phyloP scores from a whole-genome alignment of 2,329 filamentous ascomycete species.

The Trichoderma brevicompactum region DNA sequence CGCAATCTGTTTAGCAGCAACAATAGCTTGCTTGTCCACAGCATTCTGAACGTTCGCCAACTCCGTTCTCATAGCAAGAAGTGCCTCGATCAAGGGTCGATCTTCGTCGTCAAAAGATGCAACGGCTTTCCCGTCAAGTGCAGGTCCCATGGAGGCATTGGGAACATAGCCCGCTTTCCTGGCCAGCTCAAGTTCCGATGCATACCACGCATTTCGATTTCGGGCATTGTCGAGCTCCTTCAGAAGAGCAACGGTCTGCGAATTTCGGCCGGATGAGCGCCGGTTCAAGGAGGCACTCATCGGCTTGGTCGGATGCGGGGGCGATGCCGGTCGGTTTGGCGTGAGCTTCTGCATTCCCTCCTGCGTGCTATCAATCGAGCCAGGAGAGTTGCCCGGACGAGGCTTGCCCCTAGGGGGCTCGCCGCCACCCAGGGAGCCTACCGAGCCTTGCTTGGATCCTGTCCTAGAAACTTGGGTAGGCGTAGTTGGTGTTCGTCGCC shows the following conservation, averaged over 20 bases:
- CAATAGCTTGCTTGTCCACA: conserved; percentile 83
- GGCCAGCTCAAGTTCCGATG: conserved; percentile 89
- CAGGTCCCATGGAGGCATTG: conserved; percentile 69
- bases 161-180: conserved; percentile 86
- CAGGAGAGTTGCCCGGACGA: conserved; percentile 55
- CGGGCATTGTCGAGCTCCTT: conserved; percentile 86
- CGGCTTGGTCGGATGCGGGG: conserved; percentile 62
- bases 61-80: conserved; percentile 88
- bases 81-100: conserved; percentile 85
- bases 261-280: conserved; percentile 63
- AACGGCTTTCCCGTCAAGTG: conserved; percentile 73
- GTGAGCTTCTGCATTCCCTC: conserved; percentile 57
- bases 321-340: conserved; percentile 55
- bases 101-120: conserved; percentile 92
- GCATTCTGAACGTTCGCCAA: conserved; percentile 86
- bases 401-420: conserved; percentile 38
- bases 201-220: conserved; percentile 94
- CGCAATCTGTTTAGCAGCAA: conserved; percentile 86
- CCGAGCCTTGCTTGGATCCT: conserved; percentile 46
- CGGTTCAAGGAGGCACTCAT: conserved; percentile 62
- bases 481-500: conserved; percentile 68
- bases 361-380: conserved; percentile 69
- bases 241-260: conserved; percentile 73
- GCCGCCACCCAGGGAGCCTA: conserved; percentile 41
- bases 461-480: conserved; percentile 57